Evolutionary conservation across 208 protist species (phyloP).

Genomic region (Tritrichomonas musculus): DNA sequence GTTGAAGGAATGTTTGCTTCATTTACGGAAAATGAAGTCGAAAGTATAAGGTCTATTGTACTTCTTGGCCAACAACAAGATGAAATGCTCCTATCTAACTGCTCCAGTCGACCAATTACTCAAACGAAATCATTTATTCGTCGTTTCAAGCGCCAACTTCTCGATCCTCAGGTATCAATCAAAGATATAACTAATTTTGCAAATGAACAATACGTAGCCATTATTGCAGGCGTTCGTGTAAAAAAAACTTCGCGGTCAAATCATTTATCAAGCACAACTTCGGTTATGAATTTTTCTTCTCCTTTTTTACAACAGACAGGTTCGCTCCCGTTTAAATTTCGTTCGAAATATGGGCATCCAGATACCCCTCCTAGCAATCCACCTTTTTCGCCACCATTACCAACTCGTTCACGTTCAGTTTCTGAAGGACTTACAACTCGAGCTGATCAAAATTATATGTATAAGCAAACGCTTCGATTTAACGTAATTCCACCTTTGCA

Average conservation of each 20-base stretch:
- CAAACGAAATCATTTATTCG: background rate
- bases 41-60: background rate
- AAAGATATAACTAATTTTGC: background rate
- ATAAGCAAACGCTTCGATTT: background rate
- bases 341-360: background rate
- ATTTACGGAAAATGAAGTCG: background rate
- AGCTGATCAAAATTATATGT: no score
- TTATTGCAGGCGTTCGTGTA: background rate
- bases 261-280: background rate
- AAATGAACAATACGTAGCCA: background rate
- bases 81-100: background rate
- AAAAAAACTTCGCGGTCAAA: background rate
- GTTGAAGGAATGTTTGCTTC: background rate
- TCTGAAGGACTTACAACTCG: background rate
- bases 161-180: background rate
- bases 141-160: background rate
- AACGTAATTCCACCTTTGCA: background rate
- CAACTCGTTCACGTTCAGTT: background rate
- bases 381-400: background rate
- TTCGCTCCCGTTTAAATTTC: background rate
- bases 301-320: background rate
- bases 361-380: background rate
- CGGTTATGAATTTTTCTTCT: background rate
- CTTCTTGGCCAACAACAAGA: background rate
- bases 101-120: background rate